Conservation (phyloP, 208 protist species). For the Leptomonas pyrrhocoris region DNA sequence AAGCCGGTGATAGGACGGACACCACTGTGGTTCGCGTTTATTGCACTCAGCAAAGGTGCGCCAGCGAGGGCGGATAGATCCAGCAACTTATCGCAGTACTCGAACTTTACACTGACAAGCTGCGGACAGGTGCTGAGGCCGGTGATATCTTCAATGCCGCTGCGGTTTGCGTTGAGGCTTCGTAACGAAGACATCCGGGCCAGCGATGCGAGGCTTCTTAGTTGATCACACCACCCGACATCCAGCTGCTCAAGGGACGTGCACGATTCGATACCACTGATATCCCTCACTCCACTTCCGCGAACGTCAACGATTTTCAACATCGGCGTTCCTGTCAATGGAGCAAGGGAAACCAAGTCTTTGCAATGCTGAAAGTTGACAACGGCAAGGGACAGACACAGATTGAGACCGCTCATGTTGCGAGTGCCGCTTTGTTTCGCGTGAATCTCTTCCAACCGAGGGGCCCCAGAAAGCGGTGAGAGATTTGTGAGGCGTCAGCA, state of each 20-base stretch:
- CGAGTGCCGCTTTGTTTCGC: conserved; percentile 5
- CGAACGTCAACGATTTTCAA: conserved; percentile 4
- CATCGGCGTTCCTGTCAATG: background rate
- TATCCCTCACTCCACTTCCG: conserved; percentile 6
- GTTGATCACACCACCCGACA: conserved; percentile 10
- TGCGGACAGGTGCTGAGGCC: background rate
- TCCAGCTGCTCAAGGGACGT: conserved; percentile 12
- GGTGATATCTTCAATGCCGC: conserved; percentile 3
- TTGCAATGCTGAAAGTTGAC: conserved; percentile 18
- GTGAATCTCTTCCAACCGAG: conserved; percentile 4
- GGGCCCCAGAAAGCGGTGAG: conserved; percentile 8
- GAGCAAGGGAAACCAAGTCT: background rate
- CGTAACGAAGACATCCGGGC: background rate
- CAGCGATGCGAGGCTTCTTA: conserved; percentile 3
- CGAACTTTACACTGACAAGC: conserved; percentile 10
- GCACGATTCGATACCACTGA: conserved; percentile 6
- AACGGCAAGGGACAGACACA: conserved; percentile 2
- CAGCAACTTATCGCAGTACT: conserved; percentile 9
- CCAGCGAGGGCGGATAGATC: conserved; percentile 7
- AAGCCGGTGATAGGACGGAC: background rate
- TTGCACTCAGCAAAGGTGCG: background rate
- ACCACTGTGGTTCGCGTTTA: conserved; percentile 11
- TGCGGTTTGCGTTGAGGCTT: conserved; percentile 10
- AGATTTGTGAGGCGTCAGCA: conserved; percentile 4
- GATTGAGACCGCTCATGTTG: conserved; percentile 8